Evolutionary conservation across 805 yeast genomes (phyloP), one percentile per base, ranked within the genome.

Genomic region (Hanseniaspora mollemarum): DNA sequence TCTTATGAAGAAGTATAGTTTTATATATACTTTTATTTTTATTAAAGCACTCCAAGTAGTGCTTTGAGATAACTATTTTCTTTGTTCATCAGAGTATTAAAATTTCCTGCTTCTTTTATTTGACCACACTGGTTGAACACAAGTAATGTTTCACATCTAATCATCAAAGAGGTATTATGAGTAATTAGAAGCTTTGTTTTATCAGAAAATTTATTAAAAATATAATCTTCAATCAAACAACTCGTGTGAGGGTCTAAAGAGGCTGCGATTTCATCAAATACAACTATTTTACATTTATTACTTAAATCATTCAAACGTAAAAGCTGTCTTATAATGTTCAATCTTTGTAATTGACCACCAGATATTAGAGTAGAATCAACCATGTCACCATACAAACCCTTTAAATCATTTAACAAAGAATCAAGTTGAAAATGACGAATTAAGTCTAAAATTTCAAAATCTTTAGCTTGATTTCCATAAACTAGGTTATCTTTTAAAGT

Each of bases 341-440:
- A 62, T 51, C 96, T 67, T 62, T 92, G 97, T 8, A 82, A 71
- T 62, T 92, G 97, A 2, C 98, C 98, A 25, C 95, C 94, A 1
- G 96, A 87, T 1, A 90, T 63, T 39, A 76, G 57, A 0, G 66
- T 59, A 0, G 66, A 62, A 2, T 80, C 82, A 22, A 90, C 67
- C 13, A 64, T 59, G 0, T 95, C 76, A 36, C 78, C 70, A 19
- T 86, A 60, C 0, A 83, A 82, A 1, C 73, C 67, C 0, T 83
- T 79, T 10, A 85, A 67, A 0, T 72, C 59, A 1, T 63, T 48
- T 5, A 85, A 73, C 56, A 82, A 80, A 0, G 76, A 75, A 21
- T 69, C 63, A 38, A 87, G 67, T 16, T 76, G 75, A 31, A 74
- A 79, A 37, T 64, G 55, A 54, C 65, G 64, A 54, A 79, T 70